Evolutionary conservation across 2,329 filamentous ascomycete genomes (phyloP), one percentile per base, ranked within the genome.

Genomic region (Immersiporthe knoxdaviesiana): DNA sequence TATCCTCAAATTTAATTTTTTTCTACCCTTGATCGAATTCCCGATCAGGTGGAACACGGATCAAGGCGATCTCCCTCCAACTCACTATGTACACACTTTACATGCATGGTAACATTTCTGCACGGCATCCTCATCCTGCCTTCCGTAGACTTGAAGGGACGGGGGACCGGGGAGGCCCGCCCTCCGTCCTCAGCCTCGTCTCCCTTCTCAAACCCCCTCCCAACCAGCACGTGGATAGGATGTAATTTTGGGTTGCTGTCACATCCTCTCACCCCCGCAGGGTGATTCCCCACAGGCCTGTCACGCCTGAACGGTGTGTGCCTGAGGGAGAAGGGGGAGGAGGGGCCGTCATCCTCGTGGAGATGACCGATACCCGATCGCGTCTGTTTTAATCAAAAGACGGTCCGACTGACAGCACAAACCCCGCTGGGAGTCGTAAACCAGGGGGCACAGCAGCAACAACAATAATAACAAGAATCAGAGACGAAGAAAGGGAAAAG

Each of bases 111-210:
- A n/a, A n/a, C n/a, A n/a, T n/a, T n/a, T 47, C 44, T 47, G 44
- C n/a, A 32, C 52, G 52, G 52, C 52, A 56, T 56, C 52, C 24
- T 56, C 52, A 18, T 32, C 52, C 27, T 21, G 52, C 8, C 12
- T 56, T 24, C 52, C 50, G 58, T 14, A 27, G 7, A 24, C 21
- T 14, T 47, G n/a, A n/a, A n/a, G n/a, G n/a, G n/a, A n/a, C 11
- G 18, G 18, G 44, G 21, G 21, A 7, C 44, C 10, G 44, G 21
- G 24, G 21, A 11, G 59, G 2, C 52, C 63, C 65, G 35, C 68
- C 68, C 68, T 67, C 62, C 24, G 37, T 60, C 68, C 60, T 70
- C 68, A 70, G 68, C 68, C 65, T 70, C 62, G 67, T 67, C 63
- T 69, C 68, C 68, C 35, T 37, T 47, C 58, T 47, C 58, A 37